phyloP scores from a whole-genome alignment of 2,329 filamentous ascomycete species.

The Colletotrichum sansevieriae region DNA sequence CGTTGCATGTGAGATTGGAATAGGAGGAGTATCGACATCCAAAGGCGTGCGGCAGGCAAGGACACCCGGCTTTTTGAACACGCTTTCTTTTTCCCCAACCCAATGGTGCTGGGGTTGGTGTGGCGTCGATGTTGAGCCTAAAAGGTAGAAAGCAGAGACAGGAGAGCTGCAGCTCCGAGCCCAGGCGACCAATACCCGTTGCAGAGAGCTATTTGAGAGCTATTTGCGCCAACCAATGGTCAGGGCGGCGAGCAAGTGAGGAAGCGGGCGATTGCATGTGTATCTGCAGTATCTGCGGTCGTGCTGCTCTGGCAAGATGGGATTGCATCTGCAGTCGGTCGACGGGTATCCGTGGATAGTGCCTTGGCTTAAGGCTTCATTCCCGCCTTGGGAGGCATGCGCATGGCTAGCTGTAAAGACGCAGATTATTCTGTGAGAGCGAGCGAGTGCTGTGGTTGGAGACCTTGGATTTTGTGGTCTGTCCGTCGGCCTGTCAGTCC shows the following conservation, averaged over 20 bases:
- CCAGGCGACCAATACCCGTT: slow-evolving; percentile 21
- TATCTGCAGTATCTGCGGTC: slow-evolving; percentile 14
- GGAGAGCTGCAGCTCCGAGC: slow-evolving; percentile 32
- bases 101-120: slow-evolving; percentile 28
- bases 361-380: slow-evolving; percentile 4
- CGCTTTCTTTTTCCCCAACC: slow-evolving; percentile 21
- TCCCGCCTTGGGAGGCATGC: background rate
- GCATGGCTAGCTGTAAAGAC: background rate
- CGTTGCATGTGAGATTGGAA: slow-evolving; percentile 12
- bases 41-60: background rate
- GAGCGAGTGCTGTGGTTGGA: slow-evolving; percentile 3
- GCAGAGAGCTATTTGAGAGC: slow-evolving; percentile 6
- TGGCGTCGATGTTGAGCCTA: slow-evolving; percentile 26
- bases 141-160: slow-evolving; percentile 39
- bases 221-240: slow-evolving; percentile 16
- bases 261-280: slow-evolving; percentile 23
- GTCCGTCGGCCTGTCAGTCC: slow-evolving; percentile 6
- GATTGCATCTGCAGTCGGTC: slow-evolving; percentile 6
- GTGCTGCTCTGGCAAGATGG: background rate
- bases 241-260: slow-evolving; percentile 11
- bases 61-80: slow-evolving; percentile 2
- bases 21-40: background rate
- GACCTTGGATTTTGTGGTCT: background rate
- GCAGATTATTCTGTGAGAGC: background rate
- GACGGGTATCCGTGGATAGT: background rate